These are phyloP conservation scores for Tillandsia leiboldiana DNA, from an alignment of 176 grass and related monocot genomes.

Conservation along the genomic window DNA sequence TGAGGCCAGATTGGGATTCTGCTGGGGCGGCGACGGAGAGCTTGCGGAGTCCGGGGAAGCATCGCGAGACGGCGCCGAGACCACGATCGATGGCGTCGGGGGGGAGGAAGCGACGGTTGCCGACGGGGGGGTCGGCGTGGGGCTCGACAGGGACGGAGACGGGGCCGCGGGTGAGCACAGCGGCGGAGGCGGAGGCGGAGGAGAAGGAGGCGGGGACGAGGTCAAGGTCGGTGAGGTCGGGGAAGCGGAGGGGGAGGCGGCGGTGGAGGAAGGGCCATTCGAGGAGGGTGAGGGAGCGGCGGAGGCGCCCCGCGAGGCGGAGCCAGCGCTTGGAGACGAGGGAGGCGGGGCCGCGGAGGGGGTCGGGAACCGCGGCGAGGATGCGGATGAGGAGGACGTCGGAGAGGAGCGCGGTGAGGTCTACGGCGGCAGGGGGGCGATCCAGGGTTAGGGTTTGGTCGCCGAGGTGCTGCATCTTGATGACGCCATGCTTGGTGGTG, in stretches of 20 bases:
- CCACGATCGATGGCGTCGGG: conserved; percentile 46
- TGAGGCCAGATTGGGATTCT: conserved; percentile 48
- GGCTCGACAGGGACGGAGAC: conserved; percentile 51
- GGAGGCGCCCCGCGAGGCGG: conserved; percentile 62
- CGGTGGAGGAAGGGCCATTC: conserved; percentile 70
- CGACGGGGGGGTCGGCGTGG: conserved; percentile 37
- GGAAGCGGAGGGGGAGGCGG: conserved; percentile 60
- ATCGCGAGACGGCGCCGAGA: conserved; percentile 38
- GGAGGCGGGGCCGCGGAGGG: conserved; percentile 39
- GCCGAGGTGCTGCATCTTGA: conserved; percentile 18
- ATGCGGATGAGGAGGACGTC: conserved; percentile 52
- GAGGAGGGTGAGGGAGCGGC: conserved; percentile 51
- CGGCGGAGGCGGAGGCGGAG: conserved; percentile 20
- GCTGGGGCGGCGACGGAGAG: conserved; percentile 41
- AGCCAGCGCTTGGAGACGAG: conserved; percentile 82
- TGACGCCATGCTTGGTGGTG: conserved; percentile 19
- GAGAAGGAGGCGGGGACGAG: conserved; percentile 68
- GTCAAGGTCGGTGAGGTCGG: conserved; percentile 60
- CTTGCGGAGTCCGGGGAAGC: conserved; percentile 51
- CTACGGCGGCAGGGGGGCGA: not conserved
- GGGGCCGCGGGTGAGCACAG: conserved; percentile 45
- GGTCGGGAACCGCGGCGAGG: conserved; percentile 43
- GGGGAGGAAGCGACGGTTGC: conserved; percentile 41
- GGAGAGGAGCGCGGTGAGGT: conserved; percentile 20
- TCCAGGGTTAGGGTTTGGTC: conserved; percentile 43